phyloP scores from a whole-genome alignment of 352 stramenopile genomes.

The Phytophthora multivora region DNA sequence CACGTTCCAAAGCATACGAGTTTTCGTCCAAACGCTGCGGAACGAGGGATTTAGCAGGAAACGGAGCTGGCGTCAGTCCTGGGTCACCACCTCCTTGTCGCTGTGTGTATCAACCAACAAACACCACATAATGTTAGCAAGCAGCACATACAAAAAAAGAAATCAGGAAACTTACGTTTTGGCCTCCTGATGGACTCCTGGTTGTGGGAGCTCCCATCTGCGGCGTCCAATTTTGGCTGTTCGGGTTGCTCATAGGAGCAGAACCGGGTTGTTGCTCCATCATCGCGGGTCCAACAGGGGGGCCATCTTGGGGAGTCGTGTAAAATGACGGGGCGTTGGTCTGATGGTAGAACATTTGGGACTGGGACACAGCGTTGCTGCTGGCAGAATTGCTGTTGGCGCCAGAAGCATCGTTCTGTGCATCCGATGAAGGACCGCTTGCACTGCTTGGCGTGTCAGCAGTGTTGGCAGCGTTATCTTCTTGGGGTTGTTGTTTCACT shows the following conservation, averaged over 20 bases:
- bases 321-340: constrained; percentile 68
- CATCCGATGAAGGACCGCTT: not conserved
- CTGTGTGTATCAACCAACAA: constrained; percentile 9
- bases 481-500: constrained; percentile 27
- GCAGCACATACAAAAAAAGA: not conserved
- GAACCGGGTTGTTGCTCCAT: constrained; percentile 40
- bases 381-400: constrained; percentile 5
- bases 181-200: constrained; percentile 16
- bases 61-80: constrained; percentile 56
- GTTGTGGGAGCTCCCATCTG: constrained; percentile 19
- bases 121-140: constrained; percentile 6
- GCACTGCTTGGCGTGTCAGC: constrained; percentile 4
- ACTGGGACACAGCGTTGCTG: constrained; percentile 40
- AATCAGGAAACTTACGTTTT: constrained; percentile 24
- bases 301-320: constrained; percentile 49
- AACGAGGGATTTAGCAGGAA: constrained; percentile 61
- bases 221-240: constrained; percentile 31
- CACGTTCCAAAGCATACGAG: constrained; percentile 55
- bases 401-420: constrained; percentile 14
- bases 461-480: constrained; percentile 9
- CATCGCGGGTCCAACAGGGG: constrained; percentile 39
- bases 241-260: constrained; percentile 21
- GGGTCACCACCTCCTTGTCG: constrained; percentile 42
- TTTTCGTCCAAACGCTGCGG: constrained; percentile 70
- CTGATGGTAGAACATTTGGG: constrained; percentile 66